These are phyloP conservation scores for Picocystis salinarum DNA, from an alignment of 139 green algal genomes.

Conservation along the genomic window DNA sequence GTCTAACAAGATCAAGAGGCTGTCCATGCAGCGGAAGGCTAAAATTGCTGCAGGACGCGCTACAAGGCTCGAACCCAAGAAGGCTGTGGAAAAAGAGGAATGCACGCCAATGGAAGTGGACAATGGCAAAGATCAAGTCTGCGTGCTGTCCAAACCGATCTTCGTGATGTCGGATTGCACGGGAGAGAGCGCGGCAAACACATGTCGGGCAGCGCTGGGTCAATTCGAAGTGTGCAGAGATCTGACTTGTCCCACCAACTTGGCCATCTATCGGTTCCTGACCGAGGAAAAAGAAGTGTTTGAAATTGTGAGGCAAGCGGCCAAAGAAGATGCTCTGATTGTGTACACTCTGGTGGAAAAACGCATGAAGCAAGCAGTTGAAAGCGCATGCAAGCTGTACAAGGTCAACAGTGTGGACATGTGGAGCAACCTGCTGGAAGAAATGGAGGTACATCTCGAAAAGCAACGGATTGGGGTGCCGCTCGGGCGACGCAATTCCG, in stretches of 20 bases:
- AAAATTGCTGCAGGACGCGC: no score
- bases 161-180: conserved; percentile 37
- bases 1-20: no score
- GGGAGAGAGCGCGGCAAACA: conserved; percentile 29
- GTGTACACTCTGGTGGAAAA: conserved; percentile 27
- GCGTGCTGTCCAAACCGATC: conserved; percentile 32
- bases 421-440: conserved; percentile 28
- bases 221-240: conserved; percentile 29
- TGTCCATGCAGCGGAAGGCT: no score
- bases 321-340: conserved; percentile 29
- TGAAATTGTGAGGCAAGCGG: conserved; percentile 15
- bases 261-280: conserved; percentile 30
- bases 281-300: conserved; percentile 11
- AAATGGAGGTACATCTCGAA: conserved; percentile 23
- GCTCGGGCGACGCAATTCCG: conserved; percentile 1
- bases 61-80: no score
- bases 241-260: conserved; percentile 16
- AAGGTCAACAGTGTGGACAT: conserved; percentile 28
- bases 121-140: no score
- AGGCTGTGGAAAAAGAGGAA: no score
- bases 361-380: conserved; percentile 13
- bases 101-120: no score
- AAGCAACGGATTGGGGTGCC: conserved; percentile 12
- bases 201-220: conserved; percentile 23
- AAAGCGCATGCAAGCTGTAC: conserved; percentile 18